Percentiles rank a stretch among this genome's conserved stretches.
Evolutionary conservation across 2,329 filamentous ascomycete genomes (phyloP).

Genomic region (Beauveria sp.): DNA sequence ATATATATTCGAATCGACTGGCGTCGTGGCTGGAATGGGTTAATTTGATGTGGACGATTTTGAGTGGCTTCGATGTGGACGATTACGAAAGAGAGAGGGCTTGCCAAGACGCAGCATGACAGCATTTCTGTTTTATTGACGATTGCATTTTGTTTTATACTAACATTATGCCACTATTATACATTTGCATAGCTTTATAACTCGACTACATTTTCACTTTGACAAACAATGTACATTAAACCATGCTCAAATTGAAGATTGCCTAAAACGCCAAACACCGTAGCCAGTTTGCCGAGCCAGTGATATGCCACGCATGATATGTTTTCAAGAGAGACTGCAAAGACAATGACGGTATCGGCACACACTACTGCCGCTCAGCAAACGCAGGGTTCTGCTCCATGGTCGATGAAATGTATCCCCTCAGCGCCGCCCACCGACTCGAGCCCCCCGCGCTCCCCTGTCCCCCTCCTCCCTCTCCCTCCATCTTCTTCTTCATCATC

Average conservation of each 20-base stretch:
- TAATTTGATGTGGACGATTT: no score
- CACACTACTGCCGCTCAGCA: conserved; percentile 5
- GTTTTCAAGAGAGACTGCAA: no score
- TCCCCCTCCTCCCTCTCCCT: neutral
- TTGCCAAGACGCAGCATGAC: neutral
- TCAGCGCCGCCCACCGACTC: conserved; percentile 71
- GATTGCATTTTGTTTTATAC: neutral
- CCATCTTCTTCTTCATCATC: neutral
- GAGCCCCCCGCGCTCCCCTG: conserved; percentile 18
- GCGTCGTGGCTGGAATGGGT: no score
- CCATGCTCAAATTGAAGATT: neutral
- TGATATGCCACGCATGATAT: no score
- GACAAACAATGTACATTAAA: neutral
- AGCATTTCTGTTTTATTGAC: neutral
- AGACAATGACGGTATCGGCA: no score
- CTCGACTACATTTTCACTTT: neutral
- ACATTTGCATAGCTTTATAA: conserved; percentile 4
- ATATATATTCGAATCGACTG: no score
- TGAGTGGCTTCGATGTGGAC: no score
- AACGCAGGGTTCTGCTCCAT: conserved; percentile 87
- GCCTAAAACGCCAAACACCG: neutral
- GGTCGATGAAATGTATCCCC: conserved; percentile 78
- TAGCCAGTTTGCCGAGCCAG: neutral
- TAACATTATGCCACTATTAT: conserved; percentile 2
- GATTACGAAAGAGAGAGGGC: neutral